Evolutionary conservation across 1,139 yeast species (phyloP).

Genomic region (Debaryomyces sp.): DNA sequence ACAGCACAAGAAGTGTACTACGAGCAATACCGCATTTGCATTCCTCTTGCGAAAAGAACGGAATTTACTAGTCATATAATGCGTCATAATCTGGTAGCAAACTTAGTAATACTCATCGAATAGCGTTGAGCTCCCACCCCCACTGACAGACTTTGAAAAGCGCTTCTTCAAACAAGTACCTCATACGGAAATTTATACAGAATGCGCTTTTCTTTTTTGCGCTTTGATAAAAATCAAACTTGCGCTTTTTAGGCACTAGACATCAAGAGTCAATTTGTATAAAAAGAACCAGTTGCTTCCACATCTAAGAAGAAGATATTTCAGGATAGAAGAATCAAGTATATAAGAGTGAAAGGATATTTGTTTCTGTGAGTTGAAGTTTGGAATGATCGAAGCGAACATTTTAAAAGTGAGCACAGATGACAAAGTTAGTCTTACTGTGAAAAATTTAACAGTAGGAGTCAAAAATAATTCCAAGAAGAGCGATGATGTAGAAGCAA

Average conservation of each 20-base stretch:
- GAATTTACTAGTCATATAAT: not conserved
- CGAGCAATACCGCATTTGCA: not conserved
- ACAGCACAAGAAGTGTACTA: not conserved
- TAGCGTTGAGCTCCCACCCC: not conserved
- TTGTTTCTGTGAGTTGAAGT: not conserved
- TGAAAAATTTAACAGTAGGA: constrained; percentile 33
- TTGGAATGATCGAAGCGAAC: constrained; percentile 9
- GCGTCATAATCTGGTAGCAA: not conserved
- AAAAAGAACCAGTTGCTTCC: not conserved
- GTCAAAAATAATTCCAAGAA: constrained; percentile 19
- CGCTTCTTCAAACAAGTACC: not conserved
- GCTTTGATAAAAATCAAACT: not conserved
- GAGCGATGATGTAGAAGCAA: constrained; percentile 10
- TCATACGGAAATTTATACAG: not conserved
- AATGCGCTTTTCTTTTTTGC: not conserved
- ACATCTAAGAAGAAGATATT: not conserved
- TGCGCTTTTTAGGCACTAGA: not conserved
- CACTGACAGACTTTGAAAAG: not conserved
- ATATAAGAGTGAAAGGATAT: not conserved
- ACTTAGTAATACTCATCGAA: not conserved
- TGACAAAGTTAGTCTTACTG: constrained; percentile 33
- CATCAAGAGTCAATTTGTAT: not conserved
- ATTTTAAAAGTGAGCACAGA: constrained; percentile 22
- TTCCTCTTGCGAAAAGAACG: not conserved
- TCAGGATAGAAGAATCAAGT: not conserved